These are phyloP conservation scores for Talaromyces sp. DNA, from an alignment of 2,329 filamentous ascomycete genomes.

Conservation along the genomic window DNA sequence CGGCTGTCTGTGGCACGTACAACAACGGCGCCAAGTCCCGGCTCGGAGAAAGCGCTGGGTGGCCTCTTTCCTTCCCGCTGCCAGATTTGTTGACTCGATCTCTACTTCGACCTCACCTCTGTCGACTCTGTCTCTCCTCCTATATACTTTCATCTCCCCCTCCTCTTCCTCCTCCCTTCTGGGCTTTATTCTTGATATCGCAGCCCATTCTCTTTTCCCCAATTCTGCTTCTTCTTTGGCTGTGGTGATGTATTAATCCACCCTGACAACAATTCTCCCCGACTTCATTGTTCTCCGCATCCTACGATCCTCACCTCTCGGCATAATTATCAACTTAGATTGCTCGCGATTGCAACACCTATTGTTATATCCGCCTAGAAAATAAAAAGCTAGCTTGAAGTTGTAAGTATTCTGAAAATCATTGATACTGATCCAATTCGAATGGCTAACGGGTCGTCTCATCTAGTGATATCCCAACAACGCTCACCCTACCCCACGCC, in stretches of 20 bases:
- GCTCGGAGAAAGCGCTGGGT: constrained; percentile 10
- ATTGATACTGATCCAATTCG: neutral
- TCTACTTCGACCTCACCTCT: neutral
- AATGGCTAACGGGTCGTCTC: neutral
- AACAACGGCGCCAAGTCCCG: constrained; percentile 1
- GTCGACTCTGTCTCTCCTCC: constrained; percentile 8
- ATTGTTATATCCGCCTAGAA: neutral
- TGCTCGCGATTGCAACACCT: neutral
- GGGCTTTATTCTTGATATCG: neutral
- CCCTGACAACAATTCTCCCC: constrained; percentile 1
- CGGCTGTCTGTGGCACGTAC: neutral
- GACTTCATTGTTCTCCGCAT: constrained; percentile 13
- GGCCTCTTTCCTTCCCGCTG: constrained; percentile 10
- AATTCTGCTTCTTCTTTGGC: neutral
- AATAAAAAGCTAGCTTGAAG: neutral
- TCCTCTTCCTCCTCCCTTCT: neutral
- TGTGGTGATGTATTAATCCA: constrained; percentile 18
- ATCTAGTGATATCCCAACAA: neutral
- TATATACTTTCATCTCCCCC: neutral
- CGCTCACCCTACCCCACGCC: neutral
- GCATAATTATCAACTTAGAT: neutral
- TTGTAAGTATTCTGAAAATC: neutral
- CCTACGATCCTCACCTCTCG: neutral
- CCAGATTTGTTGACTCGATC: constrained; percentile 1
- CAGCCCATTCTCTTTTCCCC: neutral